Percentiles rank a stretch among this genome's conserved stretches.
These are phyloP conservation scores for Penicillium digitatum DNA, from an alignment of 2,329 filamentous ascomycete species.

Conservation along the genomic window DNA sequence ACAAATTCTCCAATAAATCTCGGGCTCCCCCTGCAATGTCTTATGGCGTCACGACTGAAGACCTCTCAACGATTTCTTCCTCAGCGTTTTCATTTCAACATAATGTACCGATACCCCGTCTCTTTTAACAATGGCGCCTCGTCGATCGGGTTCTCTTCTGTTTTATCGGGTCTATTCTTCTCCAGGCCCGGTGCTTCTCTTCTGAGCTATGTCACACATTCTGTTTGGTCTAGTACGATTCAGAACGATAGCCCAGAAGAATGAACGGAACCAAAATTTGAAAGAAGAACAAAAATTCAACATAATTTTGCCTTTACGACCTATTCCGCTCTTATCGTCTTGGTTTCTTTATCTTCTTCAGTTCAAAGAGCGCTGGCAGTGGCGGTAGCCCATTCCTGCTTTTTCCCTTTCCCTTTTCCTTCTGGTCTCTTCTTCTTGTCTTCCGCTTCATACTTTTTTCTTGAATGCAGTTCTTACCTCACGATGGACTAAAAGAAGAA, in stretches of 20 bases:
- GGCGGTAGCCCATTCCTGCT: not conserved
- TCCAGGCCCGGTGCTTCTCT: constrained; percentile 22
- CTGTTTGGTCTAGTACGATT: constrained; percentile 11
- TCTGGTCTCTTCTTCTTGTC: not conserved
- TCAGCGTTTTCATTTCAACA: constrained; percentile 41
- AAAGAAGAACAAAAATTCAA: constrained; percentile 22
- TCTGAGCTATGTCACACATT: constrained; percentile 10
- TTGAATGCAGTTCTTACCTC: not conserved
- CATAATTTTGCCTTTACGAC: constrained; percentile 16
- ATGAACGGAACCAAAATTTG: constrained; percentile 10
- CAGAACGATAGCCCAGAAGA: constrained; percentile 8
- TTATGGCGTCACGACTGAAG: constrained; percentile 41
- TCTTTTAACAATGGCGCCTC: constrained; percentile 28
- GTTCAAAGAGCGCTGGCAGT: constrained; percentile 16
- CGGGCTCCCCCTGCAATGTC: constrained; percentile 29
- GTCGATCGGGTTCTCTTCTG: constrained; percentile 22
- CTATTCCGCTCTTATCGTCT: not conserved
- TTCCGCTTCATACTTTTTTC: not conserved
- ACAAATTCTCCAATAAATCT: constrained; percentile 22
- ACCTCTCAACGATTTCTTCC: constrained; percentile 43
- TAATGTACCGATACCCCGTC: constrained; percentile 37
- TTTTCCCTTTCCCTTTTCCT: not conserved
- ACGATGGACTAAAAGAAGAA: not conserved
- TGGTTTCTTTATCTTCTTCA: constrained; percentile 2
- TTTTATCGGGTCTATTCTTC: constrained; percentile 6